Conservation (phyloP, 1,284 basidiomycete genomes). For the Schizopora paradoxa region DNA sequence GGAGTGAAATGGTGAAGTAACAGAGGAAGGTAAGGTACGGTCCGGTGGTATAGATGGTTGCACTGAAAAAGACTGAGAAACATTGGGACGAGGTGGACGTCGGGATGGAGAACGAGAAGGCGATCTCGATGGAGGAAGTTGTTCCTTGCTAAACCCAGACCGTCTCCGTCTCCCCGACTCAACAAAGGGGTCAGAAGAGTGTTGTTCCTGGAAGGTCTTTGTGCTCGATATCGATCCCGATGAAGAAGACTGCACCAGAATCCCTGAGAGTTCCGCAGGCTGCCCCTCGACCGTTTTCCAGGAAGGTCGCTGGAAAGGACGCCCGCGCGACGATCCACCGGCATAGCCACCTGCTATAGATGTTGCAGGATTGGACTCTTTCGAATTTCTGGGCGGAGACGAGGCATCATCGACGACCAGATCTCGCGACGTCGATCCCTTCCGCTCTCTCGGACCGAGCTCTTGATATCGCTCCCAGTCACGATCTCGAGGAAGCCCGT, state of each 20-base stretch:
- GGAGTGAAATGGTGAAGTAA: constrained; percentile 2
- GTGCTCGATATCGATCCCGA: constrained; percentile 22
- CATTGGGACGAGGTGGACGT: constrained; percentile 32
- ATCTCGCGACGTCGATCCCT: constrained; percentile 35
- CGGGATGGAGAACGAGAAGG: constrained; percentile 46
- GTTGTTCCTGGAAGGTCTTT: constrained; percentile 25
- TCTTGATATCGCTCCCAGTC: constrained; percentile 4
- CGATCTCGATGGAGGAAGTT: constrained; percentile 33
- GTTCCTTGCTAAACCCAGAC: constrained; percentile 18
- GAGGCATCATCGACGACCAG: constrained; percentile 37
- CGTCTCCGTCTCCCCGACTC: constrained; percentile 1
- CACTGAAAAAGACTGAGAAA: constrained; percentile 23
- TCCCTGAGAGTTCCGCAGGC: constrained; percentile 15
- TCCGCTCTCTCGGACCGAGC: constrained; percentile 31
- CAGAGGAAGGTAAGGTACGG: not conserved
- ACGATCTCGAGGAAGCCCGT: not conserved
- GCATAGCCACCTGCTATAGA: not conserved
- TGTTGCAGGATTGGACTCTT: not conserved
- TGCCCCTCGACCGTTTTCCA: constrained; percentile 9
- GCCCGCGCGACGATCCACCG: constrained; percentile 37
- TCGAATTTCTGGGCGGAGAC: no score
- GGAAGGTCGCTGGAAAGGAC: constrained; percentile 45
- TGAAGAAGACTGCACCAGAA: constrained; percentile 20
- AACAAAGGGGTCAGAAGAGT: constrained; percentile 17
- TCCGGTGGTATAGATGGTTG: not conserved